A percentile compares a stretch with the other conserved stretches of the same genome.
phyloP scores from a whole-genome alignment of 768 basidiomycete species.

The Collybia mongolica region DNA sequence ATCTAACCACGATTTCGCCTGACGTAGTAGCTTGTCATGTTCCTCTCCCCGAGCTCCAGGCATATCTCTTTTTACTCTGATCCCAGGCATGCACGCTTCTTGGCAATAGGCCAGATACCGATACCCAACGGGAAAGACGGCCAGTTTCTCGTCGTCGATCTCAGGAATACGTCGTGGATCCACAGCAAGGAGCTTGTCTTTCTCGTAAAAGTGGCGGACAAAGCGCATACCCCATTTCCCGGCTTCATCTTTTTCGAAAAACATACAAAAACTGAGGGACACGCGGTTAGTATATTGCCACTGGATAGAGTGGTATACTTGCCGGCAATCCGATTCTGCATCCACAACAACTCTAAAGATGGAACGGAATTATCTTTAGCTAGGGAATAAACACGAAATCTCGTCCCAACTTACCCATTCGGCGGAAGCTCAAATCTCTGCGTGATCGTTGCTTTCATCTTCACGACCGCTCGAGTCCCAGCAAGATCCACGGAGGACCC shows the following conservation, averaged over 20 bases:
- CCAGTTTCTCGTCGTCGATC: constrained; percentile 17
- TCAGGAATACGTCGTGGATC: constrained; percentile 15
- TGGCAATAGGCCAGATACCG: constrained; percentile 19
- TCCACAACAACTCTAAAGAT: constrained; percentile 11
- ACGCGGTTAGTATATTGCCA: not conserved
- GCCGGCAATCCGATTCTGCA: constrained; percentile 19
- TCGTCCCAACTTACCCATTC: constrained; percentile 2
- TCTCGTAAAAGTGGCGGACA: constrained; percentile 23
- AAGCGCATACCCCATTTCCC: constrained; percentile 17
- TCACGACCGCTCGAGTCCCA: constrained; percentile 28
- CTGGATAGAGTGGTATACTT: not conserved
- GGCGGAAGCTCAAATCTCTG: constrained; percentile 18
- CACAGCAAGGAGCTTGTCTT: constrained; percentile 20
- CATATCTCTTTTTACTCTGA: constrained; percentile 20
- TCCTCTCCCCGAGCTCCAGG: constrained; percentile 18
- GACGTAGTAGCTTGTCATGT: constrained; percentile 15
- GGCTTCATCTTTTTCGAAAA: constrained; percentile 13
- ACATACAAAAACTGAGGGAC: constrained; percentile 17
- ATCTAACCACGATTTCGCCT: constrained; percentile 19
- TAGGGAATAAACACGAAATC: not conserved
- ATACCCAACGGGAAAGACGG: constrained; percentile 14
- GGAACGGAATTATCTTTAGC: not conserved
- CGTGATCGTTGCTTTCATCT: constrained; percentile 28
- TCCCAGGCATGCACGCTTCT: constrained; percentile 17
- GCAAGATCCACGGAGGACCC: constrained; percentile 23